Conservation (phyloP, 495 filamentous ascomycete species). For the Xylaria sp. region DNA sequence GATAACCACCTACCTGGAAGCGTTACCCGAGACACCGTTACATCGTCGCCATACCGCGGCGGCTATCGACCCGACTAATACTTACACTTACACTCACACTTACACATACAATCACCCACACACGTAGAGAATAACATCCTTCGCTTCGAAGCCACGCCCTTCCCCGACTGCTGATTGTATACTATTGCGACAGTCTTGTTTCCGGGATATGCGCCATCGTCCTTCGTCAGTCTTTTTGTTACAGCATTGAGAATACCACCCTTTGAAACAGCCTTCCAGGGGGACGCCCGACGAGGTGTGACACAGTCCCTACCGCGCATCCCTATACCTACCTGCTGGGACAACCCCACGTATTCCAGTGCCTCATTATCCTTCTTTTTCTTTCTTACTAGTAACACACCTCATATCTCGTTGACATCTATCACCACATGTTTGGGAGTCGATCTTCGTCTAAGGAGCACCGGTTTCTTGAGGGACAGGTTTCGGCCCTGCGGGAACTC, state of each 20-base stretch:
- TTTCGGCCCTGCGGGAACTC: slow-evolving; percentile 49
- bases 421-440: slow-evolving; percentile 54
- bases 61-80: not conserved
- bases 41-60: not conserved
- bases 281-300: slow-evolving; percentile 25
- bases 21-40: slow-evolving; percentile 10
- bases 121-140: slow-evolving; percentile 1
- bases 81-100: not conserved
- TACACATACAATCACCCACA: not conserved
- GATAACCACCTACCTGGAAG: not conserved
- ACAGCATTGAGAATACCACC: slow-evolving; percentile 33
- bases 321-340: slow-evolving; percentile 12
- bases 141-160: slow-evolving; percentile 5
- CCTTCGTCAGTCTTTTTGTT: slow-evolving; percentile 8
- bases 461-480: slow-evolving; percentile 42
- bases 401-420: slow-evolving; percentile 12
- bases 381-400: slow-evolving; percentile 15
- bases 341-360: slow-evolving; percentile 20
- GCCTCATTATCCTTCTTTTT: slow-evolving; percentile 15
- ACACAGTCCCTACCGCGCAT: slow-evolving; percentile 21
- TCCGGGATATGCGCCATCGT: slow-evolving; percentile 15
- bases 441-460: slow-evolving; percentile 54
- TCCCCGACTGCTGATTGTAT: slow-evolving; percentile 3
- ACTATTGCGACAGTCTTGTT: slow-evolving; percentile 22
- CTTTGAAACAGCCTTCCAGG: slow-evolving; percentile 33